These are phyloP conservation scores for Dichotomopilus funicola DNA, from an alignment of 2,329 filamentous ascomycete genomes.

Conservation along the genomic window DNA sequence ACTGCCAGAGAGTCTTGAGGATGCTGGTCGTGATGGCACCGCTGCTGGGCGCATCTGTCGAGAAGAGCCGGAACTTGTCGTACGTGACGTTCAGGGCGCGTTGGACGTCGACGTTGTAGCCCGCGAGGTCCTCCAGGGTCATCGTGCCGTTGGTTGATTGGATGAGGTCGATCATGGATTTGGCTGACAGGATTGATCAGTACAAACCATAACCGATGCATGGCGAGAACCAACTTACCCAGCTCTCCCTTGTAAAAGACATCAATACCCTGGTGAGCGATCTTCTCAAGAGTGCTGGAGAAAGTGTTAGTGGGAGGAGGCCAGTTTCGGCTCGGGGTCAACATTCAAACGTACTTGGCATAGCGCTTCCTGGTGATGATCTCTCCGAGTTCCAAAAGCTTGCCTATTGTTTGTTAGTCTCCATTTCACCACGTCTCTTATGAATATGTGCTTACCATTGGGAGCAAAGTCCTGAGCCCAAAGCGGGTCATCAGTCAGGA, in stretches of 20 bases:
- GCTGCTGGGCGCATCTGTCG: conserved; percentile 67
- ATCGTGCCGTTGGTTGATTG: conserved; percentile 72
- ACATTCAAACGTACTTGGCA: conserved; percentile 42
- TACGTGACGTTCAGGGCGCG: conserved; percentile 57
- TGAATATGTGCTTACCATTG: conserved; percentile 42
- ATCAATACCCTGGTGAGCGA: conserved; percentile 59
- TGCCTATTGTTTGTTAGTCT: conserved; percentile 39
- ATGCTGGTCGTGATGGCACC: conserved; percentile 69
- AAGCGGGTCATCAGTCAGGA: conserved; percentile 65
- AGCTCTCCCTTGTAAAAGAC: conserved; percentile 34
- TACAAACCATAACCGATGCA: conserved; percentile 18
- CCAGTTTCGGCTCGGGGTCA: no score
- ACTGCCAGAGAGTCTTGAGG: conserved; percentile 79
- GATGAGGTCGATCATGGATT: conserved; percentile 65
- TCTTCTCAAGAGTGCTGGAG: conserved; percentile 59
- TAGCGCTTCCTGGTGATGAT: conserved; percentile 75
- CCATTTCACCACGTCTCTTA: background rate
- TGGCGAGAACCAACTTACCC: conserved; percentile 22
- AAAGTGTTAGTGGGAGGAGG: background rate
- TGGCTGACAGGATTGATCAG: conserved; percentile 39
- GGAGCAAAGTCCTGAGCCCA: conserved; percentile 90
- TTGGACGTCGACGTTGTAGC: conserved; percentile 62
- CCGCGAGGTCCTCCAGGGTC: conserved; percentile 68
- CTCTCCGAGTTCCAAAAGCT: conserved; percentile 63
- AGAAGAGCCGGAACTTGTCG: conserved; percentile 63